phyloP scores from a whole-genome alignment of 495 filamentous ascomycete genomes.

The Penicillium arizonense region DNA sequence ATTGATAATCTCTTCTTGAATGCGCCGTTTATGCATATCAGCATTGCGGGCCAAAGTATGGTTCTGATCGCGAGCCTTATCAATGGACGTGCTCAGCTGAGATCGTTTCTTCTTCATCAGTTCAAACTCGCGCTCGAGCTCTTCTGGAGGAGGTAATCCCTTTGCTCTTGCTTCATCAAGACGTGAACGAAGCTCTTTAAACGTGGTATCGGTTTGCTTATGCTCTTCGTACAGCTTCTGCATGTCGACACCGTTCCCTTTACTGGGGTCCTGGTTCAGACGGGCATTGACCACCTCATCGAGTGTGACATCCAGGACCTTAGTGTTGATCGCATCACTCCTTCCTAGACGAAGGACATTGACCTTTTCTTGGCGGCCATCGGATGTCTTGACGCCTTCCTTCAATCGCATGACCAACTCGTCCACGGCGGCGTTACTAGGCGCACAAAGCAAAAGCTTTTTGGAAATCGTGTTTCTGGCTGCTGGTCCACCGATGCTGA shows the following conservation, averaged over 20 bases:
- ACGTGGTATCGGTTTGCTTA: constrained; percentile 66
- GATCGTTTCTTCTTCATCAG: constrained; percentile 70
- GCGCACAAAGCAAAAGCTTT: constrained; percentile 92
- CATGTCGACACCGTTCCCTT: constrained; percentile 51
- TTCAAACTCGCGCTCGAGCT: constrained; percentile 75
- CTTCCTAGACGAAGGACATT: constrained; percentile 89
- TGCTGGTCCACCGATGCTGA: constrained; percentile 14
- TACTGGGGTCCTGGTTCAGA: constrained; percentile 45
- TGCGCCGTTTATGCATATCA: constrained; percentile 79
- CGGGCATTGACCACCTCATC: constrained; percentile 84
- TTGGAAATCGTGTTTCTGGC: constrained; percentile 50
- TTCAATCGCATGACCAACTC: constrained; percentile 94
- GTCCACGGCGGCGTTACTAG: constrained; percentile 96
- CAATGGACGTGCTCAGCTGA: constrained; percentile 74
- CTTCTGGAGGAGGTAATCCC: constrained; percentile 57
- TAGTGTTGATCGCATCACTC: constrained; percentile 87
- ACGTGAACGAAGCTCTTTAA: constrained; percentile 62
- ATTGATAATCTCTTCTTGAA: constrained; percentile 89
- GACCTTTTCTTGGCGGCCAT: constrained; percentile 68
- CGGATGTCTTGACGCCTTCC: constrained; percentile 75
- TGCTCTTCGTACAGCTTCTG: constrained; percentile 82
- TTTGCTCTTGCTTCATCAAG: constrained; percentile 69
- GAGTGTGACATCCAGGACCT: constrained; percentile 87
- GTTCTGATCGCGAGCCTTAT: constrained; percentile 79
- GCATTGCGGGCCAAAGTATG: constrained; percentile 71